Percentiles rank a stretch among this genome's conserved stretches.
Conservation (phyloP, 73 alveolate species). For the Vitrella brassicaformis region DNA sequence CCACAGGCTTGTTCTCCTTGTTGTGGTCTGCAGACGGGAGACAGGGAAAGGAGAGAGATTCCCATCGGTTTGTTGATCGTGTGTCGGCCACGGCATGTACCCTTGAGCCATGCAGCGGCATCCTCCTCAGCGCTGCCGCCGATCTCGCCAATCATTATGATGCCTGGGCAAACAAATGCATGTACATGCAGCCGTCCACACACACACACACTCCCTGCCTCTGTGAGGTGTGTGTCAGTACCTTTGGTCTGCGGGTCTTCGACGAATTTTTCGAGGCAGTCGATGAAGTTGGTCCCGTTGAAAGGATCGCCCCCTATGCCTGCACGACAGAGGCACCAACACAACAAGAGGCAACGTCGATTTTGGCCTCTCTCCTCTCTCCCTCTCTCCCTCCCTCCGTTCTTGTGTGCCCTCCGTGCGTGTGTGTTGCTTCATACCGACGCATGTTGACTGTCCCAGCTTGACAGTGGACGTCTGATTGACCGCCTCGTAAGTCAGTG, state of each 20-base stretch:
- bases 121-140: constrained; percentile 87
- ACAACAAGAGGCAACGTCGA: neutral
- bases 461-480: constrained; percentile 85
- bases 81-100: too few relatives aligned
- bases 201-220: neutral
- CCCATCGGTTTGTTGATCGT: too few relatives aligned
- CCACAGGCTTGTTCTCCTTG: constrained; percentile 74
- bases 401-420: neutral
- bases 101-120: constrained; percentile 34
- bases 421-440: constrained; percentile 22
- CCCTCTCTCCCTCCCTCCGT: neutral
- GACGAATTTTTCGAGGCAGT: constrained; percentile 63
- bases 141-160: constrained; percentile 90
- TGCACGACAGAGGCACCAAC: neutral
- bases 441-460: constrained; percentile 83
- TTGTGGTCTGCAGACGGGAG: constrained; percentile 48
- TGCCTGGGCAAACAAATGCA: constrained; percentile 25
- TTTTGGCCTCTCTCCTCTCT: neutral
- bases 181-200: neutral
- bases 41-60: too few relatives aligned
- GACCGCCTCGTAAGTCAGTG: constrained; percentile 86
- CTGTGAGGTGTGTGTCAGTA: too few relatives aligned
- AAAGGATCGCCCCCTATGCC: constrained; percentile 95
- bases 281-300: constrained; percentile 92
- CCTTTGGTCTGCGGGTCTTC: neutral